phyloP scores from a whole-genome alignment of 2,329 filamentous ascomycete species.

The Sporothrix mexicana region DNA sequence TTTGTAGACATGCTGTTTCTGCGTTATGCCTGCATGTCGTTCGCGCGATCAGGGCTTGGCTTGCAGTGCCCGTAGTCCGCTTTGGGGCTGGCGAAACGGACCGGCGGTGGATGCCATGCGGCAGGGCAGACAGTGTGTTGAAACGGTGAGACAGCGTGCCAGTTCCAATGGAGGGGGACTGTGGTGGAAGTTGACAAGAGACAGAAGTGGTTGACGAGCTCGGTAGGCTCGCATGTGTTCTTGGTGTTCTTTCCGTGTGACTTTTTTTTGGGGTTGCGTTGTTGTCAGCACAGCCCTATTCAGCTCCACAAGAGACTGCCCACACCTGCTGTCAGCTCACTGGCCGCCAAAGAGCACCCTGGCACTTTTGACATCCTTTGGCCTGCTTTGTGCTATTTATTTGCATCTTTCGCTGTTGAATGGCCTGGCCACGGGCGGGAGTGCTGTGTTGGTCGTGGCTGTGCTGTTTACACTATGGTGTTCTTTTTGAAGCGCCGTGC shows the following conservation, averaged over 20 bases:
- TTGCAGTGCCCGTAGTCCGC: slow-evolving; percentile 15
- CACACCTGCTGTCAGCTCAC: slow-evolving; percentile 12
- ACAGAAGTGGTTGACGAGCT: neutral
- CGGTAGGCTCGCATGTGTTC: neutral
- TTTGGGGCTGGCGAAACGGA: slow-evolving; percentile 27
- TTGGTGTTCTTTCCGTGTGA: too few species aligned
- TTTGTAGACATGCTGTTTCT: neutral
- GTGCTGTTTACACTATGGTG: slow-evolving; percentile 10
- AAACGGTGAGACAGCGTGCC: slow-evolving; percentile 20
- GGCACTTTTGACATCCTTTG: neutral
- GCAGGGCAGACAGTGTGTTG: slow-evolving; percentile 22
- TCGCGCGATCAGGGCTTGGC: neutral
- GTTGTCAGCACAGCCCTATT: slow-evolving; percentile 28
- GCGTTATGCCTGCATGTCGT: neutral
- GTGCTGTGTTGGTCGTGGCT: slow-evolving; percentile 15
- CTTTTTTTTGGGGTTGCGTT: neutral
- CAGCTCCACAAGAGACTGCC: slow-evolving; percentile 18
- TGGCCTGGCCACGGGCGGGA: neutral
- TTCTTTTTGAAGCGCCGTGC: neutral
- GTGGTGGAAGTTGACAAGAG: neutral
- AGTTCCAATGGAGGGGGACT: neutral
- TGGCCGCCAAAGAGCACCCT: neutral
- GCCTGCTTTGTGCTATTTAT: neutral
- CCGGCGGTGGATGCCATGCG: slow-evolving; percentile 20
- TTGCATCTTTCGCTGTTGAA: neutral